Evolutionary conservation across 805 yeast species (phyloP).

Genomic region (Dipodascus albidus): DNA sequence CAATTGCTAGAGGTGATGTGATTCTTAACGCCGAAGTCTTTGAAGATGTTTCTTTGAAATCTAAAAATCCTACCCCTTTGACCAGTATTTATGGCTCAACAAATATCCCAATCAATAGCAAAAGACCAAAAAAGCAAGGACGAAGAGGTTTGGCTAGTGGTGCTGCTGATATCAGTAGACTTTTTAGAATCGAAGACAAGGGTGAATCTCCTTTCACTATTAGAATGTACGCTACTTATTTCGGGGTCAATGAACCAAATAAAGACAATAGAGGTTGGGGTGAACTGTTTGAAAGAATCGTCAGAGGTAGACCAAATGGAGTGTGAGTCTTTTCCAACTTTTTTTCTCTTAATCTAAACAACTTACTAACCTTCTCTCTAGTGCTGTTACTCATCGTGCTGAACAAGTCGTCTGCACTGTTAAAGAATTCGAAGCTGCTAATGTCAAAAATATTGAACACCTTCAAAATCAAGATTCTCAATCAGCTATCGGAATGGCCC

Average conservation of each 20-base stretch:
- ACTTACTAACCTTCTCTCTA: constrained; percentile 13
- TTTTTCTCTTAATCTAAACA: neutral
- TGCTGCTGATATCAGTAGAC: constrained; percentile 71
- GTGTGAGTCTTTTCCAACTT: constrained; percentile 10
- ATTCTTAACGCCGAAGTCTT: constrained; percentile 68
- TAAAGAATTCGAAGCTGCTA: constrained; percentile 50
- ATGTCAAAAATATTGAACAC: constrained; percentile 22
- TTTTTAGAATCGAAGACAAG: constrained; percentile 56
- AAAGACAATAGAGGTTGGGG: constrained; percentile 76
- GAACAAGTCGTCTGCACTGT: constrained; percentile 57
- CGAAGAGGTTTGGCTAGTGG: constrained; percentile 84
- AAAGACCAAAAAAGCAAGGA: constrained; percentile 20
- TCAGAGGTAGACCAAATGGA: constrained; percentile 62
- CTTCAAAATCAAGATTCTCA: constrained; percentile 26
- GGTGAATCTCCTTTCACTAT: constrained; percentile 58
- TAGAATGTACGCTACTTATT: constrained; percentile 60
- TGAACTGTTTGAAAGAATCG: constrained; percentile 65
- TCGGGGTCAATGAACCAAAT: constrained; percentile 32
- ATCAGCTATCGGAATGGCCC: constrained; percentile 50
- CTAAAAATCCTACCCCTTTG: constrained; percentile 6
- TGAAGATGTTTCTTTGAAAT: constrained; percentile 49
- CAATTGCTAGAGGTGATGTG: constrained; percentile 47
- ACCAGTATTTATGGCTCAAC: neutral
- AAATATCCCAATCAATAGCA: neutral
- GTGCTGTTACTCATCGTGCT: constrained; percentile 74